Percentiles rank a stretch among this genome's conserved stretches.
phyloP scores from a whole-genome alignment of 192 early-diverging fungal species.

The Phlyctochytrium planicorne region DNA sequence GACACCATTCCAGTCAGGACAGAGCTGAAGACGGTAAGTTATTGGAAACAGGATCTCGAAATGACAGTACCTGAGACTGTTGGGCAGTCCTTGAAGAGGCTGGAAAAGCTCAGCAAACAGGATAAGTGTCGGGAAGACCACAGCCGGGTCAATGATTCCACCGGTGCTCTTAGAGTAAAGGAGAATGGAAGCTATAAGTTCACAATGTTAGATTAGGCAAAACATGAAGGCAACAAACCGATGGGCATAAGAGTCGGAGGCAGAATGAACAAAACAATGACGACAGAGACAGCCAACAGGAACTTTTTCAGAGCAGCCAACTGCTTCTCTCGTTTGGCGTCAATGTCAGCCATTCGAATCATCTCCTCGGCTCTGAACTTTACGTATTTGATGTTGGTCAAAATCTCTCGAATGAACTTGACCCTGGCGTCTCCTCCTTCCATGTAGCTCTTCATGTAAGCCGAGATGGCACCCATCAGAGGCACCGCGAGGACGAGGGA shows the following conservation, averaged over 20 bases:
- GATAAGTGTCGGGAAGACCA: conserved; percentile 63
- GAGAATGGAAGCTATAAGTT: background rate
- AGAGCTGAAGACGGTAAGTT: background rate
- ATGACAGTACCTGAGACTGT: conserved; percentile 37
- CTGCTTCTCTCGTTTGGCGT: background rate
- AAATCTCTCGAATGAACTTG: conserved; percentile 31
- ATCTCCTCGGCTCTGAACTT: conserved; percentile 15
- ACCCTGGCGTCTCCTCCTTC: conserved; percentile 24
- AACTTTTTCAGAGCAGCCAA: background rate
- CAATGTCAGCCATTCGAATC: background rate
- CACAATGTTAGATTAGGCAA: no score
- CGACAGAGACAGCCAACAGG: background rate
- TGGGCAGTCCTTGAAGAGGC: conserved; percentile 48
- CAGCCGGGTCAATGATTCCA: conserved; percentile 28
- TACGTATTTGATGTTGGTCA: conserved; percentile 19
- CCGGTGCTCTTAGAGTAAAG: background rate
- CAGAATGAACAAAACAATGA: background rate
- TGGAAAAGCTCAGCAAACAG: conserved; percentile 56
- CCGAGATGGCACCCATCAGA: conserved; percentile 1
- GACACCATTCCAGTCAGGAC: conserved; percentile 12
- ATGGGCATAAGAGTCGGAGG: background rate
- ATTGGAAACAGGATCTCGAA: conserved; percentile 1
- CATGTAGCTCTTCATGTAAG: background rate
- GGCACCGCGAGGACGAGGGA: conserved; percentile 5
- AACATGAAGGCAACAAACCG: background rate